Conservation (phyloP, 1,284 basidiomycete genomes). For the Tilletia horrida region DNA sequence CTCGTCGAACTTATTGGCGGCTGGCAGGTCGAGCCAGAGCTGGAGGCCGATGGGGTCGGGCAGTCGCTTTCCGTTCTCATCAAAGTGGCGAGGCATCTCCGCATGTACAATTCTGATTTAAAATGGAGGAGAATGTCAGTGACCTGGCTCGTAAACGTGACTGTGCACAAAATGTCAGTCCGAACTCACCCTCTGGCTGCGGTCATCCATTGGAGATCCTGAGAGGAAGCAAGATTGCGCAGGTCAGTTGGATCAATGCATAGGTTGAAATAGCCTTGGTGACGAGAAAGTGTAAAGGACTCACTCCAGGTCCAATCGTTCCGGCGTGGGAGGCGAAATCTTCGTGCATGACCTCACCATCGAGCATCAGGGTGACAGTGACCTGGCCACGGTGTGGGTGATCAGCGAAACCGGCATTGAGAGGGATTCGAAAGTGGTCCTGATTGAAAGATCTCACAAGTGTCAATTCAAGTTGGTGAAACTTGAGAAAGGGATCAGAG, state of each 20-base stretch:
- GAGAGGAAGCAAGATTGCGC: background rate
- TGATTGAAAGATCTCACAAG: background rate
- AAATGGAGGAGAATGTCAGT: constrained; percentile 6
- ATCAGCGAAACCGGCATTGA: constrained; percentile 62
- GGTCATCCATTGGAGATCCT: constrained; percentile 90
- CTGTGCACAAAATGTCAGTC: background rate
- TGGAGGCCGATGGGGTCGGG: constrained; percentile 78
- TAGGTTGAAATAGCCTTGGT: constrained; percentile 21
- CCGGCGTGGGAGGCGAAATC: constrained; percentile 80
- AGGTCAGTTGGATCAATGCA: background rate
- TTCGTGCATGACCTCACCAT: constrained; percentile 66
- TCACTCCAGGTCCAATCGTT: constrained; percentile 66
- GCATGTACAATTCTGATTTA: constrained; percentile 42
- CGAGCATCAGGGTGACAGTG: constrained; percentile 48
- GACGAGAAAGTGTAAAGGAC: constrained; percentile 17
- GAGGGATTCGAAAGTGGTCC: constrained; percentile 58
- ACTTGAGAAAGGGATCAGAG: too few relatives aligned
- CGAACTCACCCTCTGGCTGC: constrained; percentile 62
- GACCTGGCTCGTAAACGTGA: too few relatives aligned
- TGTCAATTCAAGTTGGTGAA: too few relatives aligned
- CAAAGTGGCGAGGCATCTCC: constrained; percentile 75
- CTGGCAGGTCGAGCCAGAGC: constrained; percentile 89
- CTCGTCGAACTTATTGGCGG: constrained; percentile 74
- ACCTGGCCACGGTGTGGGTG: constrained; percentile 87
- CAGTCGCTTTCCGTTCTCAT: constrained; percentile 57